phyloP scores from a whole-genome alignment of 345 rosid genomes.

The Sonneratia alba region DNA sequence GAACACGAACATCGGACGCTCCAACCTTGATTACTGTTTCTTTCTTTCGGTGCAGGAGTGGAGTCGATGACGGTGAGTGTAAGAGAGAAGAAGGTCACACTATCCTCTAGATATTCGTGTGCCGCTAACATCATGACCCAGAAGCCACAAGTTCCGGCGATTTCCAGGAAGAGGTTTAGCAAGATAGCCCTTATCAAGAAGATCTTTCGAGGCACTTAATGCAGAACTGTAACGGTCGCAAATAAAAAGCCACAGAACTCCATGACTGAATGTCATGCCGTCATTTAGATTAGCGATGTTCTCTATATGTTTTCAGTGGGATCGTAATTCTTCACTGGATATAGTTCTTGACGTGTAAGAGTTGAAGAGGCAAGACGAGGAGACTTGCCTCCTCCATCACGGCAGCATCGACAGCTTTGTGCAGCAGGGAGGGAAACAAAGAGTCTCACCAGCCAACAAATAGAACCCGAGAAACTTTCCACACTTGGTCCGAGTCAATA shows the following conservation, averaged over 20 bases:
- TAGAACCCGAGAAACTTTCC: no score
- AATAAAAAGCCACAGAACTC: neutral
- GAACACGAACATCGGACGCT: neutral
- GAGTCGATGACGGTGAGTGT: constrained; percentile 57
- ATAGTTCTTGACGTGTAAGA: neutral
- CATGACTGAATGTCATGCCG: neutral
- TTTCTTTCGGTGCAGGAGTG: constrained; percentile 38
- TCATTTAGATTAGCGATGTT: neutral
- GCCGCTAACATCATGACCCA: neutral
- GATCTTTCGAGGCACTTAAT: constrained; percentile 16
- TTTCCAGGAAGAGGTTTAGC: constrained; percentile 23
- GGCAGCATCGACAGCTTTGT: no score
- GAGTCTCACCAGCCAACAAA: no score
- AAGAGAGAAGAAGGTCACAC: constrained; percentile 65
- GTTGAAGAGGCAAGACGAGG: neutral
- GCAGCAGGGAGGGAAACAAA: no score
- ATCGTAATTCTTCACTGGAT: neutral
- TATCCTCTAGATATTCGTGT: constrained; percentile 49
- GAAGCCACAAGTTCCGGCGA: constrained; percentile 22
- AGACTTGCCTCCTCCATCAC: neutral
- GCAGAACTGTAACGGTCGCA: neutral
- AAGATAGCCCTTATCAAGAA: constrained; percentile 50
- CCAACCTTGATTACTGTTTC: no score
- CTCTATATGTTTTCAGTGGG: neutral
- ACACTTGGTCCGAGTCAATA: no score